Base-by-base conservation (phyloP, 768 basidiomycete species). In the Leucosporidium yakuticum region DNA sequence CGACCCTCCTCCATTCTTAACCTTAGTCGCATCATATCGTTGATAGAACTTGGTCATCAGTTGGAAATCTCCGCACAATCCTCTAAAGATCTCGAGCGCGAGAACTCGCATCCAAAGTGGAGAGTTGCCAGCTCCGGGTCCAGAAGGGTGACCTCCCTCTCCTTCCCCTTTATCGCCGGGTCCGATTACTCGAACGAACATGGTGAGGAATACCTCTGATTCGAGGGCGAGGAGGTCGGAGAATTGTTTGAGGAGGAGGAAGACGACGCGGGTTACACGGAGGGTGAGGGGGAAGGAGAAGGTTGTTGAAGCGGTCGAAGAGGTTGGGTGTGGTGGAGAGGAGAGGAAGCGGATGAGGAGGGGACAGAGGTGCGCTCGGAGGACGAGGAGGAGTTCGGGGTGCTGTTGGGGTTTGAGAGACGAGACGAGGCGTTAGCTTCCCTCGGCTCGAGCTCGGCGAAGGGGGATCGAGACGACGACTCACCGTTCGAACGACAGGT, bases 181-280 rank as follows among this genome's bases (percentile, higher is more conserved):
- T 0, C 50, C 77, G 63, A 81, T 76, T 62, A 83, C 69, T 62
- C 76, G 76, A 64, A 82, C 79, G 44, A 83, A 77, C 62, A 81
- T 76, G 80, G 84, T 85, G 17, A 93, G 81, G 79, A 97, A 95
- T 0, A 90, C 88, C 76, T 96, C 92, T 0, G 89, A 83, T 78
- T 97, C 92, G 0, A 86, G 87, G 63, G 83, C 81, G 56, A 99
- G 82, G 73, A 95, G 88, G 48, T 82, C 80, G 2, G 88, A 87
- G 79, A 96, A 97, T 61, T 93, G 90, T 72, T 95, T 94, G 64
- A 97, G 83, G 11, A 98, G 84, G 50, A 97, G 83, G 80, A 94
- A 98, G 48, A 97, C 88, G 34, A 98, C 91, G 2, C 95, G 88
- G 2, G 89, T 94, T 68, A 91, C 89, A 63, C 96, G 88, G 6